phyloP scores from a whole-genome alignment of 2,329 filamentous ascomycete genomes.

The Hypocrella siamensis region DNA sequence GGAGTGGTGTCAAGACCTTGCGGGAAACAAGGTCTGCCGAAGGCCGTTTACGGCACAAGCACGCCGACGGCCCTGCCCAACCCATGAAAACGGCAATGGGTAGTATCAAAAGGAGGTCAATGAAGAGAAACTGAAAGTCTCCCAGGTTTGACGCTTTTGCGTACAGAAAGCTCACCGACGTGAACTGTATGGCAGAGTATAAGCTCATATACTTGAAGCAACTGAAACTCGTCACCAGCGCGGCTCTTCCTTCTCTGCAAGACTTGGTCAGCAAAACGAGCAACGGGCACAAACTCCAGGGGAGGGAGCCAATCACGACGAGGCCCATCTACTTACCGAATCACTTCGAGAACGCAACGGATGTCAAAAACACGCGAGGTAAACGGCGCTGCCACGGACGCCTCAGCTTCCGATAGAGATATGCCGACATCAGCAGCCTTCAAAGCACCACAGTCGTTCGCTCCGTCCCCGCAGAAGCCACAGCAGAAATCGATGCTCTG shows the following conservation, averaged over 20 bases:
- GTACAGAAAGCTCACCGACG: constrained; percentile 90
- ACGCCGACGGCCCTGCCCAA: constrained; percentile 74
- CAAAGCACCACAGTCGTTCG: constrained; percentile 91
- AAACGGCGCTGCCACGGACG: constrained; percentile 94
- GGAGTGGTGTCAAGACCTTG: constrained; percentile 76
- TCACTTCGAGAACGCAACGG: constrained; percentile 83
- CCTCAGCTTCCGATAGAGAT: constrained; percentile 91
- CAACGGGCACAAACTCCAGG: neutral
- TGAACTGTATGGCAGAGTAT: constrained; percentile 99
- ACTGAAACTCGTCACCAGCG: constrained; percentile 95
- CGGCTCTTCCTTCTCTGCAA: constrained; percentile 73
- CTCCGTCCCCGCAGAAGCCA: constrained; percentile 93
- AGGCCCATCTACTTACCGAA: constrained; percentile 54
- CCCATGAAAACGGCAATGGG: constrained; percentile 99
- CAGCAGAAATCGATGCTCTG: constrained; percentile 92
- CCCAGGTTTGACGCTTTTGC: constrained; percentile 86
- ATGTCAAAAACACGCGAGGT: constrained; percentile 95
- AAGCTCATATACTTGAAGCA: constrained; percentile 99
- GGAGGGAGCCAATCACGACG: constrained; percentile 2
- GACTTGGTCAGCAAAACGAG: neutral
- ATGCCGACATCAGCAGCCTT: constrained; percentile 97
- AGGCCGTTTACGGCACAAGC: constrained; percentile 68
- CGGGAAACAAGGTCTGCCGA: constrained; percentile 84
- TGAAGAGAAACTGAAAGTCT: constrained; percentile 96
- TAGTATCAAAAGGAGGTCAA: constrained; percentile 81